Percentiles rank a stretch among this genome's conserved stretches.
Conservation (phyloP, 345 rosid genomes). For the Bruguiera gymnorhiza region DNA sequence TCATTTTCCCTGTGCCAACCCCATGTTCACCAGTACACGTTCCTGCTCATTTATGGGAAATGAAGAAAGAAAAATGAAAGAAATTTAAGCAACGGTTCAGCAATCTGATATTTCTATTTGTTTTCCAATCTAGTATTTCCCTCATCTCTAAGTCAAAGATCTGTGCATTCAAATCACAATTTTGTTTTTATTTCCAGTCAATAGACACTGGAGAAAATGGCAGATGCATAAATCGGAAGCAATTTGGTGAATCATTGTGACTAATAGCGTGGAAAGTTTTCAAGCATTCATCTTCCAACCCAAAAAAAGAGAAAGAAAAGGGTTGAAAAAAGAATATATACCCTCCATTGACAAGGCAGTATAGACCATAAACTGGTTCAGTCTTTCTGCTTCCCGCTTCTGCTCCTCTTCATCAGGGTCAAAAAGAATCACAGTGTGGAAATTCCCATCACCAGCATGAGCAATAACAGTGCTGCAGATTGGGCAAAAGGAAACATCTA, state of each 20-base stretch:
- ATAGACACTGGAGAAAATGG: too few species aligned
- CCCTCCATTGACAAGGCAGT: conserved; percentile 78
- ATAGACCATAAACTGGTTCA: conserved; percentile 75
- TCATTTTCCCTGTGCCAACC: conserved; percentile 90
- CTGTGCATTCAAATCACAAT: too few species aligned
- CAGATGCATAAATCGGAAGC: background rate
- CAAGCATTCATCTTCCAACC: background rate
- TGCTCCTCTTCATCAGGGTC: conserved; percentile 68
- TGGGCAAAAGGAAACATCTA: background rate
- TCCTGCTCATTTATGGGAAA: conserved; percentile 45
- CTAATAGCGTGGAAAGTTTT: background rate
- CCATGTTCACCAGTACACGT: conserved; percentile 98
- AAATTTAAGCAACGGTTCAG: background rate
- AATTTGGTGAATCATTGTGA: background rate
- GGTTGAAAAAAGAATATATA: conserved; percentile 11
- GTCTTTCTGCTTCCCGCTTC: conserved; percentile 64
- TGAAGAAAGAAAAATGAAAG: background rate
- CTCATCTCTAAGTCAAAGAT: too few species aligned
- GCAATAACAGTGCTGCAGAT: conserved; percentile 70
- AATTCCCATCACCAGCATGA: conserved; percentile 96
- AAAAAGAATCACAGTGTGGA: conserved; percentile 74
- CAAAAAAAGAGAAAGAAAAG: background rate
- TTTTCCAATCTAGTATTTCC: too few species aligned
- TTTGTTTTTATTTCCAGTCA: too few species aligned
- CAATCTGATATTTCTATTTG: too few species aligned